Percentiles rank a stretch among this genome's conserved stretches.
These are phyloP conservation scores for Pichia eremophila DNA, from an alignment of 805 yeast species.

Conservation along the genomic window DNA sequence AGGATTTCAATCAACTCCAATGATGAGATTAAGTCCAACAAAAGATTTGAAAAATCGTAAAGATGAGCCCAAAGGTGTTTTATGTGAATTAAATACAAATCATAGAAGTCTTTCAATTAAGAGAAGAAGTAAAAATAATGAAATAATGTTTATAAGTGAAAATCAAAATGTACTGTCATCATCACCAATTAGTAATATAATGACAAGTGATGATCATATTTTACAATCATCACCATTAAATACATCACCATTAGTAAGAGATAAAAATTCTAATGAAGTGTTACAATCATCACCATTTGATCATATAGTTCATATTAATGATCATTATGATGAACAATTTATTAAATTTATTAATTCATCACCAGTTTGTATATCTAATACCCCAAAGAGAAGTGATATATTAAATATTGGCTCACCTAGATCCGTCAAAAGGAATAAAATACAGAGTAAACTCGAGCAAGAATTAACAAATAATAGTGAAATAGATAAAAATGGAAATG, in stretches of 20 bases:
- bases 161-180: conserved; percentile 2
- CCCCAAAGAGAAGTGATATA: background rate
- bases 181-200: conserved; percentile 3
- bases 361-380: background rate
- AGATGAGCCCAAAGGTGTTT: background rate
- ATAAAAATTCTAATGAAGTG: background rate
- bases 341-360: conserved; percentile 9
- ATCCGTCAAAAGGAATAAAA: background rate
- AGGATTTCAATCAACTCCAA: conserved; percentile 24
- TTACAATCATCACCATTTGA: conserved; percentile 1
- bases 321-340: conserved; percentile 5
- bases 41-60: background rate
- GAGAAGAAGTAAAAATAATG: background rate
- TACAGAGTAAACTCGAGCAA: background rate
- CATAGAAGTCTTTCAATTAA: background rate
- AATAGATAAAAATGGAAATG: background rate
- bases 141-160: background rate
- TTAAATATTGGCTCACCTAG: background rate
- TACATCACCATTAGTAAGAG: conserved; percentile 20
- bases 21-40: conserved; percentile 24
- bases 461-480: background rate
- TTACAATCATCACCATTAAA: conserved; percentile 19
- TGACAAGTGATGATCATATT: conserved; percentile 2
- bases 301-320: background rate
- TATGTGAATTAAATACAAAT: background rate